Percentiles rank a stretch among this genome's conserved stretches.
These are phyloP conservation scores for Verbascum thapsus DNA, from an alignment of 257 asterid genomes.

Conservation along the genomic window DNA sequence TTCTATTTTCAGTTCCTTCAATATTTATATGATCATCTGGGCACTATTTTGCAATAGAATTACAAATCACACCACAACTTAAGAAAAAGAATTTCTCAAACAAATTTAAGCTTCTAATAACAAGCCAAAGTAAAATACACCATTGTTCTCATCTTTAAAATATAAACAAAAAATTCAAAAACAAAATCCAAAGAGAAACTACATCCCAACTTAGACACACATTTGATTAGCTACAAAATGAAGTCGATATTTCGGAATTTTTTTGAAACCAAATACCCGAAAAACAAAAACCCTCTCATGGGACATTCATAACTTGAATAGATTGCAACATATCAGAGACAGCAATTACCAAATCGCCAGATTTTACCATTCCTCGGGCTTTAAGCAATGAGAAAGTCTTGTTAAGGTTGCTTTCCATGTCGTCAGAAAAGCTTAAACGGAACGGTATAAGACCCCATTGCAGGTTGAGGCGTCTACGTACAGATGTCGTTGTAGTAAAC, in stretches of 20 bases:
- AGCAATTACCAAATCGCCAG: constrained; percentile 81
- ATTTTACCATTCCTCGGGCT: constrained; percentile 92
- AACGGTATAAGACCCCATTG: constrained; percentile 98
- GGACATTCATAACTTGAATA: constrained; percentile 76
- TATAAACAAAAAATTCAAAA: background rate
- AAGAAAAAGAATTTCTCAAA: background rate
- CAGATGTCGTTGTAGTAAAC: constrained; percentile 77
- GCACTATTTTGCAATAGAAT: no score
- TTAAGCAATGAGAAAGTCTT: constrained; percentile 87
- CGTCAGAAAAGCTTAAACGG: constrained; percentile 90
- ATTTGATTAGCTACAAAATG: constrained; percentile 7
- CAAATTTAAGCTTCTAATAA: constrained; percentile 30
- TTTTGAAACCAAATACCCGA: no score
- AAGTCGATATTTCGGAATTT: background rate
- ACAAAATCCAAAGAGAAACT: background rate
- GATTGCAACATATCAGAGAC: constrained; percentile 82
- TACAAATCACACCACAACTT: background rate
- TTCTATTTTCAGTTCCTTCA: no score
- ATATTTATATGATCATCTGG: no score
- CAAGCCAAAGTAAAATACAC: constrained; percentile 28
- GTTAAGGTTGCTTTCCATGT: constrained; percentile 94
- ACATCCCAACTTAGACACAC: constrained; percentile 2
- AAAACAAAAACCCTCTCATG: constrained; percentile 33
- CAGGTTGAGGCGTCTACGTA: constrained; percentile 88
- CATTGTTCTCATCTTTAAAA: background rate